Conservation (phyloP, 148 eudicot genomes). For the Cornus florida region DNA sequence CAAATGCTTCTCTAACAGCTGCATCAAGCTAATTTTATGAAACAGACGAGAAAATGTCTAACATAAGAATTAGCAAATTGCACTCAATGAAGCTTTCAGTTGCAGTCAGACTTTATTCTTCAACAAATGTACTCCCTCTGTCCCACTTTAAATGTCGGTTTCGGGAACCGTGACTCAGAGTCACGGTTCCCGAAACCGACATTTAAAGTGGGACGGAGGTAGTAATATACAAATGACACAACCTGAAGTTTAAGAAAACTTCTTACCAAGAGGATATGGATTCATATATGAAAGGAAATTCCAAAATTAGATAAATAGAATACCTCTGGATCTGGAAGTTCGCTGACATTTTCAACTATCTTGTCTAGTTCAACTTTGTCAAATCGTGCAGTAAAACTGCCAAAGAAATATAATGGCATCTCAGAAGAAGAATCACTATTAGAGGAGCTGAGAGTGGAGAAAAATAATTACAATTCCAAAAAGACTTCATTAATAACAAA, state of each 20-base stretch:
- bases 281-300: not conserved
- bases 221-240: not conserved
- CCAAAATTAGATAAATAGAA: not conserved
- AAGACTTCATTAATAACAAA: not conserved
- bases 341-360: constrained; percentile 68
- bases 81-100: not conserved
- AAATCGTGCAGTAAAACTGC: constrained; percentile 75
- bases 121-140: not conserved
- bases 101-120: not conserved
- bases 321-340: constrained; percentile 94
- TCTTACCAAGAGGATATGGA: not conserved
- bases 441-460: constrained; percentile 3
- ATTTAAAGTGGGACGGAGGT: too few relatives aligned
- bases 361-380: constrained; percentile 78
- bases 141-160: too few relatives aligned
- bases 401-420: constrained; percentile 7
- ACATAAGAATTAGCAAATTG: not conserved
- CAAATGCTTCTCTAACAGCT: constrained; percentile 85
- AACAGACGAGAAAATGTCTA: not conserved
- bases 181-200: too few relatives aligned
- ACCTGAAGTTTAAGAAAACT: not conserved
- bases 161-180: too few relatives aligned
- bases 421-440: not conserved
- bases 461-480: not conserved
- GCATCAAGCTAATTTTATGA: constrained; percentile 74